Evolutionary conservation across 2,329 filamentous ascomycete species (phyloP).

Genomic region (Eutypella sp.): DNA sequence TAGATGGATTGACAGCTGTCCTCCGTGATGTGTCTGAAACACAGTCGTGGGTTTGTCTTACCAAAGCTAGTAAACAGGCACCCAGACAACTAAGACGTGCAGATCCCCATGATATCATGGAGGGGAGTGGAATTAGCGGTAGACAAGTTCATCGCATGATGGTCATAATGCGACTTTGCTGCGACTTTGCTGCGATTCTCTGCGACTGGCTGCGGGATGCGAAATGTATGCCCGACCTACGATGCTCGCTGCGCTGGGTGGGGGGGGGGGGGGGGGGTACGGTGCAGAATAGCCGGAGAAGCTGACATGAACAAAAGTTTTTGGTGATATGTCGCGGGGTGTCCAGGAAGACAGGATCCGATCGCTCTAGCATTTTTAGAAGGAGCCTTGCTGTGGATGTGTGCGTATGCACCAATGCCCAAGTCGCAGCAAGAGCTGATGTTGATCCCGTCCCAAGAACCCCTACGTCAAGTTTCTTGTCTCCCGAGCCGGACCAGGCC

Average conservation of each 20-base stretch:
- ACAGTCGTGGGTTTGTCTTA: constrained; percentile 11
- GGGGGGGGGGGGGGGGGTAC: neutral
- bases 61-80: constrained; percentile 13
- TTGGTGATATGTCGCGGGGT: neutral
- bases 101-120: constrained; percentile 14
- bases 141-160: constrained; percentile 5
- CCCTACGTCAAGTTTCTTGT: neutral
- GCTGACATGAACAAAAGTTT: neutral
- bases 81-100: constrained; percentile 12
- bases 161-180: neutral
- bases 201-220: too few species aligned
- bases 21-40: constrained; percentile 19
- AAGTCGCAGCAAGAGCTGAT: neutral
- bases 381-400: neutral
- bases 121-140: constrained; percentile 21
- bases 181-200: constrained; percentile 4
- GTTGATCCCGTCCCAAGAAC: neutral
- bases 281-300: neutral
- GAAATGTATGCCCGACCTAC: constrained; percentile 12
- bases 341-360: neutral
- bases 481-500: neutral
- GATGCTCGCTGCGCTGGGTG: neutral
- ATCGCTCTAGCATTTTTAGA: constrained; percentile 1
- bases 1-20: constrained; percentile 11
- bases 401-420: constrained; percentile 1